Base-by-base conservation (phyloP, 2,329 filamentous ascomycete genomes). In the Cephalotrichum gorgonifer region DNA sequence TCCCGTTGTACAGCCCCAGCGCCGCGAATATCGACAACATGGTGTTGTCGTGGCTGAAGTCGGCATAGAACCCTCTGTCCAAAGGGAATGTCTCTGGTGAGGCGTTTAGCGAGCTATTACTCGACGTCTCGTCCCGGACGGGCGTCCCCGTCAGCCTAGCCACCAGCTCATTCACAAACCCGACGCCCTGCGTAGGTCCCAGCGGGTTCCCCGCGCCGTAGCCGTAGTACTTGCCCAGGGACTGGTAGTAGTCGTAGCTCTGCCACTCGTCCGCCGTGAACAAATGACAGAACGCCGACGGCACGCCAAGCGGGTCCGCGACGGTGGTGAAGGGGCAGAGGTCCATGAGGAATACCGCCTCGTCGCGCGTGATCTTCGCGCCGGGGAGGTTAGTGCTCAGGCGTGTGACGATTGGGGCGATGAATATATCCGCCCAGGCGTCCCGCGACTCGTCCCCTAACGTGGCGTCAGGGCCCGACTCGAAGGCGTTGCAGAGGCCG, bases 21-120 rank as follows among this genome's bases (percentile, higher is more conserved):
- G 88, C 88, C 5, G 80, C 81, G 60, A 86, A 86, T 6, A 94
- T 79, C 7, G 77, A 76, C 27, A 78, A 79, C 81, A 96, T 88
- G 60, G 85, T 82, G 63, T 94, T 95, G 65, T 96, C 90, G 64
- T 96, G 90, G 54, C 83, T 87, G 61, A 96, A 95, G 64, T 96
- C 90, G 0, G 88, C 89, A 59, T 94, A 96, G 1, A 95, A 67
- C 11, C 67, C 68, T 41, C 70, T 65, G 53, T 76, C 73, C 0
- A 95, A 68, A 0, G 90, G 89, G 58, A 95, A 96, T 0, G 86
- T 90, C 6, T 65, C 60, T 1, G 75, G 67, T 51, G 80, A 72
- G 5, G 68, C 68, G 61, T 94, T 86, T 0, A 95, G 74, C 0
- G 89, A 95, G 31, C 68, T 71, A 64, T 96, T 95, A 6, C 83